Base-by-base conservation (phyloP, 2,329 filamentous ascomycete genomes). In the Cercospora sojina region DNA sequence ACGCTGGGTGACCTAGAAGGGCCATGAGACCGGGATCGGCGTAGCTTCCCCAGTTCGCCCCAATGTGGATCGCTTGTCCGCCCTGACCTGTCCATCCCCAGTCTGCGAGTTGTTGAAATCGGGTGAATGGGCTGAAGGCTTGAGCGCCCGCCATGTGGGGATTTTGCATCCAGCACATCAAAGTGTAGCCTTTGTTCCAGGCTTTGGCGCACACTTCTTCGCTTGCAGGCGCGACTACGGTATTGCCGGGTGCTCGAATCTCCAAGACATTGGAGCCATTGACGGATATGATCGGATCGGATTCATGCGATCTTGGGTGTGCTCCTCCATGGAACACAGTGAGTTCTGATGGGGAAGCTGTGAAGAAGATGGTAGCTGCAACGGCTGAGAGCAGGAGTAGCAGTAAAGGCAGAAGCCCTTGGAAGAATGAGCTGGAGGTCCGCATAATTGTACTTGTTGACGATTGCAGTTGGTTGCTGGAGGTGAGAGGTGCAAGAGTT, bases 101-200 rank as follows among this genome's bases (percentile, higher is more conserved):
- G 27, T 64, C 55, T n/a, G 25, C 29, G 13, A 67, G 13, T 35
- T 64, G 57, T 12, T 57, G 35, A 16, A 27, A 67, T 10, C 29
- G 31, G 8, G 55, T 67, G 53, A 38, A 60, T 29, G 35, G 31
- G 47, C 60, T 64, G 13, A n/a, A n/a, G 16, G 60, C 60, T 3
- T 60, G 41, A 25, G 31, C 27, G 12, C 65, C 65, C 3, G 65
- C 65, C 1, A 64, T 61, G 2, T 5, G 18, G 31, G 65, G 65
- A 20, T 67, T 18, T n/a, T 60, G 43, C 55, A 67, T 60, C 27
- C 57, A 67, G 56, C 60, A 67, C 31, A 64, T 59, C 9, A 67
- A 56, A 23, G n/a, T 57, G 23, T 47, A n/a, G 56, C 65, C 65
- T 32, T 67, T 67, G 18, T 57, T 18, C 9, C 41, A 27, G 13